These are phyloP conservation scores for Taphrina sp. DNA, from an alignment of 1,139 yeast species.

Conservation along the genomic window DNA sequence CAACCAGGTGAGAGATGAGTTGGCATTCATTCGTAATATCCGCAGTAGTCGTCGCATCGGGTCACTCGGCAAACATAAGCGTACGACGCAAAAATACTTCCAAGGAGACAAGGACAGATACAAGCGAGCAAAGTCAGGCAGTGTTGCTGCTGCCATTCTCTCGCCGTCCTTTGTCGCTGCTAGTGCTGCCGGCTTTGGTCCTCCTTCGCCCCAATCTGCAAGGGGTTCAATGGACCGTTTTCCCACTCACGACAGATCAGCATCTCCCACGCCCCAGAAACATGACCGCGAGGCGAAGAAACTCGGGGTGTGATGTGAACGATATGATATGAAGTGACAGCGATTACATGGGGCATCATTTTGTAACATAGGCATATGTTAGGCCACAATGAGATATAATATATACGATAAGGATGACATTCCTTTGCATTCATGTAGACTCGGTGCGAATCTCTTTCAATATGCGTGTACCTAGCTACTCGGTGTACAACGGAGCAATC, in stretches of 20 bases:
- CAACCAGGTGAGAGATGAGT: slow-evolving; percentile 47
- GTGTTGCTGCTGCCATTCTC: slow-evolving; percentile 31
- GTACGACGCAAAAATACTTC: slow-evolving; percentile 25
- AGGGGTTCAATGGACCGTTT: not conserved
- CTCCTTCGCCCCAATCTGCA: slow-evolving; percentile 15
- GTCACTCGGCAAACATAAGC: slow-evolving; percentile 18
- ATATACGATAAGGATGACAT: too few species aligned
- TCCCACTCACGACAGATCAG: not conserved
- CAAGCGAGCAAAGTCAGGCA: slow-evolving; percentile 29
- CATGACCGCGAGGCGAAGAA: not conserved
- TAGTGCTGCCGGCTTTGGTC: slow-evolving; percentile 30
- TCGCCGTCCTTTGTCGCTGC: slow-evolving; percentile 29
- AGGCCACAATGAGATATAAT: too few species aligned
- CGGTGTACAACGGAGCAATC: too few species aligned
- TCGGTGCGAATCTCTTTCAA: too few species aligned
- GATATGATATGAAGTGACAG: too few species aligned
- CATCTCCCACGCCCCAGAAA: slow-evolving; percentile 1
- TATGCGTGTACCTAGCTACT: too few species aligned
- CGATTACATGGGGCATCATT: too few species aligned
- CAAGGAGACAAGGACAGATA: slow-evolving; percentile 29
- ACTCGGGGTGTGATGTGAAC: too few species aligned
- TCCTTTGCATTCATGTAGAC: too few species aligned
- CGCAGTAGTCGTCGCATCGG: slow-evolving; percentile 45
- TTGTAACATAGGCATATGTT: too few species aligned
- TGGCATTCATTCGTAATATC: slow-evolving; percentile 44